Evolutionary conservation across 495 filamentous ascomycete species (phyloP), one percentile per base, ranked within the genome.

Genomic region (Letharia lupina): DNA sequence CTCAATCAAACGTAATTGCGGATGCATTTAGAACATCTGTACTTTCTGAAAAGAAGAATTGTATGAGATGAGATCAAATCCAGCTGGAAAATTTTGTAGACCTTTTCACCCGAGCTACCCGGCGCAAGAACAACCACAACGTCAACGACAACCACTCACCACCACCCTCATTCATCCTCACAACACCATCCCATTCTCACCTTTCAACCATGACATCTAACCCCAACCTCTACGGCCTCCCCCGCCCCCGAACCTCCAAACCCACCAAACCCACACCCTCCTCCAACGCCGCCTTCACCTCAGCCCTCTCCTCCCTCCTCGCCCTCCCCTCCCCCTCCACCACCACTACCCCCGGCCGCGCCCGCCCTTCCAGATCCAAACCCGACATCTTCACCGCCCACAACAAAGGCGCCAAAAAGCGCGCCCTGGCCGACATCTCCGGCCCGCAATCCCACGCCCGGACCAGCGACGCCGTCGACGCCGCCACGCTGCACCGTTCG

Each of bases 261-360:
- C 40, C 48, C 16, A 79, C 80, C 66, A 81, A 78, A 62, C 81
- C 85, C 65, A 83, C 87, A 58, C 79, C 86, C 41, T 84, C 89
- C 57, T 85, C 90, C 33, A 67, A 67, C n/a, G n/a, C 48, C 9
- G 58, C 64, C 64, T 66, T 66, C 59, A 66, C 64, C 5, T 87
- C 87, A 63, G 89, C 85, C 68, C 85, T 96, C 65, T 84, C 85
- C 68, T 89, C 88, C 60, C 83, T 91, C 23, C 86, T 90, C 68
- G 77, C 87, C 54, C 75, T 80, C 45, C 75, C 84, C 65, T 68
- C 79, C 40, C 65, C 75, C 60, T 63, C 77, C 23, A 71, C 73
- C 18, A 70, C 76, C 62, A 69, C 79, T 33, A 71, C 75, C 28
- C 68, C 80, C 16, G 87, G 83, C 50, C 89, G 90, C 52, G 44